Base-by-base conservation (phyloP, 352 stramenopile species). In the Paralagenidium karlingii region DNA sequence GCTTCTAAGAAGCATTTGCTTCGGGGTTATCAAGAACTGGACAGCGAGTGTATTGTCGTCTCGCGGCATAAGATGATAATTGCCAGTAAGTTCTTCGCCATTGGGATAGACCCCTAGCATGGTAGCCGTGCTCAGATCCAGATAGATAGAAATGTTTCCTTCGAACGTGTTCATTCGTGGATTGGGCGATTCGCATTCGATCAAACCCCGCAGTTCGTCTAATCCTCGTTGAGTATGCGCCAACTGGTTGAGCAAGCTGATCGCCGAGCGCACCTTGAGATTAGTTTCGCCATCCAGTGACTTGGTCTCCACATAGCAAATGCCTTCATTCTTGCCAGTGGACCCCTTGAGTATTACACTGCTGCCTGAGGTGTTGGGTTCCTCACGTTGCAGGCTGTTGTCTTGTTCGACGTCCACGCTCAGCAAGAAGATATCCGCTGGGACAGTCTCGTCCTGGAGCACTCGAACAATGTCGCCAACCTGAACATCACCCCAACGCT, bases 1-100 rank as follows among this genome's bases (percentile, higher is more conserved):
- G 21, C 80, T 93, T 8, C 86, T 77, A 10, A 96, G 52, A 29
- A 96, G 52, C 56, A 96, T 85, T 45, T 95, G 90, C 47, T 87
- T 89, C 9, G 75, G 65, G 0, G 74, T 87, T 24, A 92, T 68
- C 20, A 73, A 69, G 25, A 85, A 51, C 16, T 57, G 51, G 1
- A 81, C 45, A 22, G 49, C 44, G 15, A 68, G 31, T 11, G 48
- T 58, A 1, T 55, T 55, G 43, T 80, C 66, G 1, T 48, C 40
- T 19, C 24, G 58, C 2, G 33, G 48, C 11, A 66, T 48, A 34
- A 65, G 51, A 3, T 53, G 38, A 10, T 59, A 49, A 1, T 53
- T 38, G 19, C 29, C 32, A 1, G 29, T 13, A 2, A 4, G 15
- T 10, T 40, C 32, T 3, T 40, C 40, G 8, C 5, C 7, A 16